Conservation (phyloP, 768 basidiomycete species). For the Rhodotorula babjevae region DNA sequence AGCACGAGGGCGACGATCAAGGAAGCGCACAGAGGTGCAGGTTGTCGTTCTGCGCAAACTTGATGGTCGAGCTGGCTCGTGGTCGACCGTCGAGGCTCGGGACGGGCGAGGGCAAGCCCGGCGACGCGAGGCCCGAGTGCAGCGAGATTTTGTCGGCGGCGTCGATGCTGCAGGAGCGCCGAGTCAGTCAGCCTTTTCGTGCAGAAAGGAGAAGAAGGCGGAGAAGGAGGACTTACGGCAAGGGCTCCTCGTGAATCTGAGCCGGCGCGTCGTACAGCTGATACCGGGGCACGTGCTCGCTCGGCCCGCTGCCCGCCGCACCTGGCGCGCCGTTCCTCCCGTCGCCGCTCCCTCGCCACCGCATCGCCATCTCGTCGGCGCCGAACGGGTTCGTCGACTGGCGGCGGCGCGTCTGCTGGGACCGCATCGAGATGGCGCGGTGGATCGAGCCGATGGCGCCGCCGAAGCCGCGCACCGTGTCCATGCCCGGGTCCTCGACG, state of each 20-base stretch:
- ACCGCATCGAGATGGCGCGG: slow-evolving; percentile 41
- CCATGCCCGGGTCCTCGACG: slow-evolving; percentile 86
- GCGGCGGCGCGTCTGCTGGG: slow-evolving; percentile 39
- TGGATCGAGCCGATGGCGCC: slow-evolving; percentile 89
- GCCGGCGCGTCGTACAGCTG: slow-evolving; percentile 86
- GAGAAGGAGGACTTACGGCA: slow-evolving; percentile 52
- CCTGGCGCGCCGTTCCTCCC: slow-evolving; percentile 16
- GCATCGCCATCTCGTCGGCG: slow-evolving; percentile 27
- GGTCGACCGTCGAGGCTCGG: not conserved
- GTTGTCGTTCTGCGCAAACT: slow-evolving; percentile 17
- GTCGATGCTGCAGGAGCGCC: slow-evolving; percentile 21
- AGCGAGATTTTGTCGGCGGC: slow-evolving; percentile 46
- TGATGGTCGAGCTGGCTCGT: slow-evolving; percentile 9
- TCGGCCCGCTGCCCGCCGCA: slow-evolving; percentile 12
- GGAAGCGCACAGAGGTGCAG: slow-evolving; percentile 15
- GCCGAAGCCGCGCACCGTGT: slow-evolving; percentile 82
- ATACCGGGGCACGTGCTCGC: slow-evolving; percentile 60
- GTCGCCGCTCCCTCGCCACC: slow-evolving; percentile 11
- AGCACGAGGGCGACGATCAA: not conserved
- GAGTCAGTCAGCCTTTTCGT: not conserved
- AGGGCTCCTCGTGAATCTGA: slow-evolving; percentile 62
- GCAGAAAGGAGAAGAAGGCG: not conserved
- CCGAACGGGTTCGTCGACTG: slow-evolving; percentile 41
- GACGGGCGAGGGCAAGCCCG: not conserved
- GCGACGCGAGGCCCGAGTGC: slow-evolving; percentile 35